Evolutionary conservation across 495 filamentous ascomycete genomes (phyloP).

Genomic region (Tuber borchii): DNA sequence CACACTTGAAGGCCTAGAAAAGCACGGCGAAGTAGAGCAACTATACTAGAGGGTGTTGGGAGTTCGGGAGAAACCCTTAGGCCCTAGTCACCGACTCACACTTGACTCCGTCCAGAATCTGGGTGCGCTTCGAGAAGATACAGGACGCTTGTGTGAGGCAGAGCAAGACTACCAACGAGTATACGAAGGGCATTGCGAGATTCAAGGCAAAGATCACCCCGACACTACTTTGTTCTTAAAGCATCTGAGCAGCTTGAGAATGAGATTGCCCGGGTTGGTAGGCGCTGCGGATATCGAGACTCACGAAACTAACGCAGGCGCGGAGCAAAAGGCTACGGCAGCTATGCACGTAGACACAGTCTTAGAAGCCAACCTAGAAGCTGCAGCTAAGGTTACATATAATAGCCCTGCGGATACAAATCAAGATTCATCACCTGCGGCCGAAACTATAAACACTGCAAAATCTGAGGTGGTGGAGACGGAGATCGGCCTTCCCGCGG

Average conservation of each 20-base stretch:
- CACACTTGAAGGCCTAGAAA: constrained; percentile 7
- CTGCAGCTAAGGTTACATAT: not conserved
- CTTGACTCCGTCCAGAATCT: constrained; percentile 11
- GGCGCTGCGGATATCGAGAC: not conserved
- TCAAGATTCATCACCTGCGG: not conserved
- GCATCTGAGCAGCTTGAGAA: not conserved
- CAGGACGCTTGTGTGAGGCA: constrained; percentile 26
- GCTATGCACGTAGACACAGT: not conserved
- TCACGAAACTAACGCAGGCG: not conserved
- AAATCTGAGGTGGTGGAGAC: not conserved
- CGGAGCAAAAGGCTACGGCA: not conserved
- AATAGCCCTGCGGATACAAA: not conserved
- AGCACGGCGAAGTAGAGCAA: constrained; percentile 32
- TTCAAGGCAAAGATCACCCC: constrained; percentile 39
- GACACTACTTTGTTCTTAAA: constrained; percentile 3
- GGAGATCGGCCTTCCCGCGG: not conserved
- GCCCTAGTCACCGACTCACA: constrained; percentile 18
- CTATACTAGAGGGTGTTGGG: constrained; percentile 24
- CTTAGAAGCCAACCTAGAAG: not conserved
- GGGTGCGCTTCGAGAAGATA: not conserved
- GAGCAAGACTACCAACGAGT: constrained; percentile 33
- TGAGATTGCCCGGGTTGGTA: not conserved
- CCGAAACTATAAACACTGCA: not conserved
- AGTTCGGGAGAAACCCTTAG: constrained; percentile 26
- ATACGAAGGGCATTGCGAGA: constrained; percentile 35